Evolutionary conservation across 805 yeast genomes (phyloP).

Genomic region (Brettanomyces nanus): DNA sequence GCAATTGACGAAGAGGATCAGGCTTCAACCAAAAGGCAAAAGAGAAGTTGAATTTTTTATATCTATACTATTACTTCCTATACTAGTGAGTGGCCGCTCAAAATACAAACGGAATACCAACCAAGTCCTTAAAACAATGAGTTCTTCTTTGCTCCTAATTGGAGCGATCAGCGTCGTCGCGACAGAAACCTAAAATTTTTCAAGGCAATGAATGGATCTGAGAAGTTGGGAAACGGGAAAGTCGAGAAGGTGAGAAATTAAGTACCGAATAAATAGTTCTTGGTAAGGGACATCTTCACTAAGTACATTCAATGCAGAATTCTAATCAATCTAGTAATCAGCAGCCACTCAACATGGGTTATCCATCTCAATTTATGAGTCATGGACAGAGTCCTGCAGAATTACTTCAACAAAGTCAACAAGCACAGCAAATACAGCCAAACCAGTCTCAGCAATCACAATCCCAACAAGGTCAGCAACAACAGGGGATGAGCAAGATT

Average conservation of each 20-base stretch:
- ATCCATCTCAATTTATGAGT: neutral
- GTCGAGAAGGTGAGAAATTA: no score
- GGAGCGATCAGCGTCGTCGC: no score
- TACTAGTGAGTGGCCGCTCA: no score
- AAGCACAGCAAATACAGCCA: slow-evolving; percentile 15
- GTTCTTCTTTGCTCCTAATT: no score
- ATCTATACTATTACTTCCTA: neutral
- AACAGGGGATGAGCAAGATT: neutral
- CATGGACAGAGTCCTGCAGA: slow-evolving; percentile 4
- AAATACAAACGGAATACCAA: no score
- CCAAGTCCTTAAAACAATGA: no score
- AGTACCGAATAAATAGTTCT: no score
- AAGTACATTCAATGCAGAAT: no score
- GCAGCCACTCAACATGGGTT: neutral
- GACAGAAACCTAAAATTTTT: no score
- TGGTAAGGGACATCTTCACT: no score
- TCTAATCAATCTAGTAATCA: neutral
- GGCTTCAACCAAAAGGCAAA: neutral
- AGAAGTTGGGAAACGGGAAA: no score
- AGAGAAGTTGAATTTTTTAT: neutral
- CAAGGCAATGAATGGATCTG: no score
- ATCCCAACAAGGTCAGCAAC: slow-evolving; percentile 4
- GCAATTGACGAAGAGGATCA: neutral
- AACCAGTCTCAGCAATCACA: slow-evolving; percentile 2
- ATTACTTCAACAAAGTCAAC: slow-evolving; percentile 1